phyloP scores from a whole-genome alignment of 1,284 basidiomycete genomes.

The Farysia itapuensis region DNA sequence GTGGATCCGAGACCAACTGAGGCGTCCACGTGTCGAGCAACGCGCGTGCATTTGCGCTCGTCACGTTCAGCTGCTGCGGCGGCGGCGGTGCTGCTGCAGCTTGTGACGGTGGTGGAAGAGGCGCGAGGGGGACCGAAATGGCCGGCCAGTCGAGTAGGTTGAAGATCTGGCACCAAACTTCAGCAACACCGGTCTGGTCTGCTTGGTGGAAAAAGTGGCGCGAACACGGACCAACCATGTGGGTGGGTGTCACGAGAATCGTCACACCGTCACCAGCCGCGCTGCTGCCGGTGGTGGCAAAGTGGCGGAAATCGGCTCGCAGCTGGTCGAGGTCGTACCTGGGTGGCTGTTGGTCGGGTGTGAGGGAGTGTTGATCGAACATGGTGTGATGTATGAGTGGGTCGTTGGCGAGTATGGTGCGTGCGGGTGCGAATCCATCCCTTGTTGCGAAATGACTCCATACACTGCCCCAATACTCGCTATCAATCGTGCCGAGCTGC shows the following conservation, averaged over 20 bases:
- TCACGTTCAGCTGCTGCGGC: no score
- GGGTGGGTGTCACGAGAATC: slow-evolving; percentile 22
- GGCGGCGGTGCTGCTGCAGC: no score
- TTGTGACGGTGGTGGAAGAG: slow-evolving; percentile 1
- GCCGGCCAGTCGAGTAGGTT: slow-evolving; percentile 30
- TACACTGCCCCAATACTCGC: slow-evolving; percentile 2
- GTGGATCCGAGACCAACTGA: no score
- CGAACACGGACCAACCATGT: slow-evolving; percentile 5
- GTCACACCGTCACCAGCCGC: not conserved
- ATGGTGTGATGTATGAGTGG: slow-evolving; percentile 19
- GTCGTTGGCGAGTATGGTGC: slow-evolving; percentile 20
- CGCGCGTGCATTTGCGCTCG: no score
- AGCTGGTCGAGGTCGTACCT: not conserved
- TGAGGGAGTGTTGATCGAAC: no score
- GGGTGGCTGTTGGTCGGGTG: slow-evolving; percentile 1
- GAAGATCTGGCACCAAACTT: slow-evolving; percentile 28
- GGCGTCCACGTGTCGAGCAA: no score
- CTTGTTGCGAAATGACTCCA: slow-evolving; percentile 18
- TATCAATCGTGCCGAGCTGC: no score
- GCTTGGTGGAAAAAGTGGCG: slow-evolving; percentile 3
- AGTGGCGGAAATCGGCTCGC: not conserved
- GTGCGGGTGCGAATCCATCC: slow-evolving; percentile 18
- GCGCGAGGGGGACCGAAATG: slow-evolving; percentile 10
- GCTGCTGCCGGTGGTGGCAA: not conserved
- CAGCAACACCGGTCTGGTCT: slow-evolving; percentile 1